Evolutionary conservation across 768 basidiomycete species (phyloP), one percentile per base, ranked within the genome.

Genomic region (Tricholoma sp.): DNA sequence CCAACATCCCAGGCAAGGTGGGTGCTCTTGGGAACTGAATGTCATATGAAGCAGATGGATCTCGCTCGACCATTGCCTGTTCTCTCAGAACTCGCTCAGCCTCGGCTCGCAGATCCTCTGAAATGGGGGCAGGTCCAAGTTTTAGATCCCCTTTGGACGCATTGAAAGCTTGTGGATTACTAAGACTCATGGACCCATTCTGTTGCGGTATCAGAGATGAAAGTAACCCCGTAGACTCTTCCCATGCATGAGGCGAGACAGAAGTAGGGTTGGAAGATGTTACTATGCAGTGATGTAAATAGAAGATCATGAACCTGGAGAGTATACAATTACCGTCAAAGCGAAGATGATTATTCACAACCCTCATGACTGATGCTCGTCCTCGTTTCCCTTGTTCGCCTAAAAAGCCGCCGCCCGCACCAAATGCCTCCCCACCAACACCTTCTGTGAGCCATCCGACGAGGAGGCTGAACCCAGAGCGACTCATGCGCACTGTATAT

Each of bases 401-500:
- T 32, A 85, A 77, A 63, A 92, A 91, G 0, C 93, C 87, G 51
- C 85, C 81, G 7, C 92, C 86, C 56, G 79, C 75, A 51, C 95
- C 95, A 60, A 88, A 68, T n/a, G 86, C 81, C 68, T 93, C 91
- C 55, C 94, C 87, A 57, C 94, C 85, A 54, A 88, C 77, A 13
- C 94, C 94, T 68, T 98, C 95, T 20, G 93, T 97, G 55, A 98
- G 74, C 97, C 97, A 99, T 31, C 96, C 95, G 2, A 98, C 80
- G 7, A 99, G 77, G 29, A 99, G 82, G 44, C 89, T 83, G 67
- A 97, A 96, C 6, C 94, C 91, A 36, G 94, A 94, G 28, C 91
- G 83, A 54, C 90, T 91, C 84, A 98, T 91, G 41, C 84, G 82
- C 52, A 98, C 80, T 33, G 84, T 82, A 71, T 98, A 99, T 70